Base-by-base conservation (phyloP, 2,329 filamentous ascomycete genomes). In the Fusarium nanum region DNA sequence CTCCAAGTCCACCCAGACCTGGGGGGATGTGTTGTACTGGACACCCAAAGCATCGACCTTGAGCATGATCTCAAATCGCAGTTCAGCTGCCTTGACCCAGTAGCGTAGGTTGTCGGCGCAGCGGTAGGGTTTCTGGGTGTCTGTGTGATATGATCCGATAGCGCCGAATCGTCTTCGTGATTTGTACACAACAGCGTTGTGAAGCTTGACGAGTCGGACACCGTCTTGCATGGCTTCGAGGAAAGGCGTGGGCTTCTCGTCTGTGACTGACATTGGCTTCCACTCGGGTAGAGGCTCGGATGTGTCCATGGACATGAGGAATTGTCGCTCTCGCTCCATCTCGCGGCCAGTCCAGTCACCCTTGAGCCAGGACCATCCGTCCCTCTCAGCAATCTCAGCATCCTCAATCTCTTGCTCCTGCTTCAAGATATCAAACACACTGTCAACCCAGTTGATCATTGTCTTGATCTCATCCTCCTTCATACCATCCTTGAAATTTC, bases 71-170 rank as follows among this genome's bases (percentile, higher is more conserved):
- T 98, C 96, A 91, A 95, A 99, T 58, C 96, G 89, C 62, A 98
- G 85, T 82, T 99, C 94, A 10, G 94, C 94, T 2, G 95, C 96
- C 83, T 99, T 99, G 81, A 92, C 88, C 95, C 96, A 99, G 84
- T 92, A 99, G 42, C 94, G 89, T 67, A 99, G 85, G 78, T 99
- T 99, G 74, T 99, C 96, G 5, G 94, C 93, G 68, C 91, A 91
- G 50, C 96, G 91, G 79, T 99, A 99, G 1, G 96, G 96, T 81
- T 98, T 98, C 64, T 89, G 91, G 12, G 96, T 95, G 79, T 99
- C 94, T n/a, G 90, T 91, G 79, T 98, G 96, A 79, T 92, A 98
- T 12, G 88, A 87, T 60, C 93, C 93, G 77, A 99, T 98, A 68
- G 93, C 89, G 55, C 94, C 94, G 78, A 98, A 98, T 10, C 92